A percentile compares a stretch with the other conserved stretches of the same genome.
phyloP scores from a whole-genome alignment of 148 eudicot genomes.

The Tetragonia tetragonoides region DNA sequence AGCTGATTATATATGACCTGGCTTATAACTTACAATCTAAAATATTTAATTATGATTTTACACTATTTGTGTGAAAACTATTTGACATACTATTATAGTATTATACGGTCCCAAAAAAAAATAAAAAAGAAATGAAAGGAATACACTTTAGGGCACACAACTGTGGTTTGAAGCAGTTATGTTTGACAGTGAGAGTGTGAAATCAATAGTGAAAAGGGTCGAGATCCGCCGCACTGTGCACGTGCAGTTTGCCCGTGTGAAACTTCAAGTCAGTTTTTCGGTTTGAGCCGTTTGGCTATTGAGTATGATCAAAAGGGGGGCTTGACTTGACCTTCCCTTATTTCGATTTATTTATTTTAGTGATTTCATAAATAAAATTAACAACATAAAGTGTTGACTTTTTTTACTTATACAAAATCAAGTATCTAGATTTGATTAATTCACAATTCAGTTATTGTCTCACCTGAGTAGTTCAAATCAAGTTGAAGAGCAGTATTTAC shows the following conservation, averaged over 20 bases:
- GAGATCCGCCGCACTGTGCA: conserved; percentile 18
- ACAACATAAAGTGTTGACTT: not conserved
- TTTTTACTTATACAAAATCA: not conserved
- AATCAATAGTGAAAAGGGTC: conserved; percentile 6
- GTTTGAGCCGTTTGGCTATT: conserved; percentile 29
- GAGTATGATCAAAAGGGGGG: not conserved
- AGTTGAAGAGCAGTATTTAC: not conserved
- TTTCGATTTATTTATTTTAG: not conserved
- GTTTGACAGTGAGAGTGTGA: conserved; percentile 16
- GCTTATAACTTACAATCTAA: too few relatives aligned
- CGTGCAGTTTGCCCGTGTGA: conserved; percentile 25
- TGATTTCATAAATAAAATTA: too few relatives aligned
- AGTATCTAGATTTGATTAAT: not conserved
- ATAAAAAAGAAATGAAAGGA: too few relatives aligned
- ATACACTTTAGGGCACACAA: not conserved
- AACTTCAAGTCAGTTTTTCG: conserved; percentile 28
- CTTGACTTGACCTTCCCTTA: conserved; percentile 13
- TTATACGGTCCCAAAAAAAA: too few relatives aligned
- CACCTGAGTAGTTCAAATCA: not conserved
- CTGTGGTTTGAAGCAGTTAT: conserved; percentile 15
- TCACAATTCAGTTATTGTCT: not conserved
- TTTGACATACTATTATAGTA: too few relatives aligned
- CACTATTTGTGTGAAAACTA: too few relatives aligned
- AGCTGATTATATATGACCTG: too few relatives aligned
- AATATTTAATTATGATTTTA: too few relatives aligned